Conservation (phyloP, 345 rosid genomes). For the Populus tremula region DNA sequence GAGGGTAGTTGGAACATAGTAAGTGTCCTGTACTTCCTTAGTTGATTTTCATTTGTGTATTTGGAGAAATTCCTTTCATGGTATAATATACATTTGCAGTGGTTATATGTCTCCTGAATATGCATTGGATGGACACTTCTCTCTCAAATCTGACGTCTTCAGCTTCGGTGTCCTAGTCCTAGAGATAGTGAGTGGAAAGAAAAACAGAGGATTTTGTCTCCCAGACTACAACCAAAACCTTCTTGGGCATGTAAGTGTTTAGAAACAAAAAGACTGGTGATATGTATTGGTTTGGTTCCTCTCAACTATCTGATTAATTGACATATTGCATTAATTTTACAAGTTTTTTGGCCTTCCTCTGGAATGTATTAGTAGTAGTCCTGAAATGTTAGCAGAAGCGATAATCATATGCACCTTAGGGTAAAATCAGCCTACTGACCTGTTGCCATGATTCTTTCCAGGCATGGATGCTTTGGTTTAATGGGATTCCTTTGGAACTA, state of each 20-base stretch:
- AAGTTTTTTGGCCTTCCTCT: background rate
- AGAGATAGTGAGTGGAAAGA: constrained; percentile 15
- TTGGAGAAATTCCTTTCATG: background rate
- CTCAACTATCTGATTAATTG: no score
- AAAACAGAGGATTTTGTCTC: constrained; percentile 10
- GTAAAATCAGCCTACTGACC: background rate
- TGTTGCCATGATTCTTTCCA: background rate
- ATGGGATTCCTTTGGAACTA: background rate
- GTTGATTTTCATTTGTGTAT: background rate
- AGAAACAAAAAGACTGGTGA: background rate
- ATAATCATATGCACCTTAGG: background rate
- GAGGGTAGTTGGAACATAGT: constrained; percentile 16
- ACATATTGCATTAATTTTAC: no score
- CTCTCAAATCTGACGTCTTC: constrained; percentile 15
- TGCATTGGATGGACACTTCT: constrained; percentile 11
- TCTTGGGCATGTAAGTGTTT: constrained; percentile 15
- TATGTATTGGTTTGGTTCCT: no score
- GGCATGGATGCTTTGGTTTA: constrained; percentile 16
- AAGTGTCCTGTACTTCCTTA: background rate
- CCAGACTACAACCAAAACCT: constrained; percentile 5
- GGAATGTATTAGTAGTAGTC: background rate
- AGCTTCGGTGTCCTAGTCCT: constrained; percentile 15
- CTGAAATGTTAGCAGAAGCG: background rate
- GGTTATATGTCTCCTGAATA: constrained; percentile 23
- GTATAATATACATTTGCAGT: background rate